These are phyloP conservation scores for Colletotrichum lini DNA, from an alignment of 2,329 filamentous ascomycete species.

Conservation along the genomic window DNA sequence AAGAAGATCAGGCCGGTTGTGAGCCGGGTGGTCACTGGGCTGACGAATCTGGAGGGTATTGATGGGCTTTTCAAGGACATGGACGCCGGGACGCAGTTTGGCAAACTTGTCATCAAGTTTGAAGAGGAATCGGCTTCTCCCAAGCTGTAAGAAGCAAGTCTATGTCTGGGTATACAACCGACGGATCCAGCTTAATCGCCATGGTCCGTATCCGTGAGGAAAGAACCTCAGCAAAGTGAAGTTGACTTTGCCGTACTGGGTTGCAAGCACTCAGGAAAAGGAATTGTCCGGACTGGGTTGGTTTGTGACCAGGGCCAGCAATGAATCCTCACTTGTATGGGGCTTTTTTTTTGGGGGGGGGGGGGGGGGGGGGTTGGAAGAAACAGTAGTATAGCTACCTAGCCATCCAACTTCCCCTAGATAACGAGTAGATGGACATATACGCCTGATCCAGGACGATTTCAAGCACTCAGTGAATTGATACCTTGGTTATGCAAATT, in stretches of 20 bases:
- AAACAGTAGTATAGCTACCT: too few species aligned
- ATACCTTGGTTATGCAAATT: too few species aligned
- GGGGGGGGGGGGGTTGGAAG: too few species aligned
- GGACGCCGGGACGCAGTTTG: constrained; percentile 88
- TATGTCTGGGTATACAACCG: not conserved
- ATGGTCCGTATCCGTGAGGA: not conserved
- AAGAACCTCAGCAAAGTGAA: not conserved
- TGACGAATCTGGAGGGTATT: constrained; percentile 84
- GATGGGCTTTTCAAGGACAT: constrained; percentile 90
- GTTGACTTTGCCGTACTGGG: not conserved
- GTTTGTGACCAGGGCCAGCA: not conserved
- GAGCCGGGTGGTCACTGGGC: constrained; percentile 78
- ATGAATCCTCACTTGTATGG: not conserved
- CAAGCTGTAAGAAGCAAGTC: constrained; percentile 55
- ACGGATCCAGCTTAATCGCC: not conserved
- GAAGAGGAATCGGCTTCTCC: constrained; percentile 54
- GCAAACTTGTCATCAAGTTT: constrained; percentile 89
- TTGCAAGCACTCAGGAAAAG: not conserved
- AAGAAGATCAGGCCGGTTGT: constrained; percentile 84
- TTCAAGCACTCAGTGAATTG: too few species aligned
- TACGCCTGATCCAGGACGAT: too few species aligned
- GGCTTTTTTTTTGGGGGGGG: too few species aligned
- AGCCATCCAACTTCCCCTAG: too few species aligned
- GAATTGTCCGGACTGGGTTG: not conserved
- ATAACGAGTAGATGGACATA: too few species aligned